A percentile compares a stretch with the other conserved stretches of the same genome.
These are phyloP conservation scores for Suhomyces maxii DNA, from an alignment of 1,139 yeast species.

Conservation along the genomic window DNA sequence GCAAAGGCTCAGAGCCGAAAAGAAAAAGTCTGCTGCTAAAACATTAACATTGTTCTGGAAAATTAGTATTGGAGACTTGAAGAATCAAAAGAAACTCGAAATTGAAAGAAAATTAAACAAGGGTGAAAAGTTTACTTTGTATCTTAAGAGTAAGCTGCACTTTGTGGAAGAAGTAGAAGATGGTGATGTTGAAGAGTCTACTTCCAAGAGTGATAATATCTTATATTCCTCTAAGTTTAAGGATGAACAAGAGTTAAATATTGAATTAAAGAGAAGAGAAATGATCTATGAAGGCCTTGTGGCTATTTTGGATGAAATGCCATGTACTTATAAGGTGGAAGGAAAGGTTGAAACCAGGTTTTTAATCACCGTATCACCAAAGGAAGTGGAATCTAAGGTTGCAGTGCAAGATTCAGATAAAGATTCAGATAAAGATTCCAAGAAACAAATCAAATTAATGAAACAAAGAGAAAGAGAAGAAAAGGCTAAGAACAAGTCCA, in stretches of 20 bases:
- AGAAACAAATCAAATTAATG: constrained; percentile 17
- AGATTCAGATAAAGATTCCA: constrained; percentile 20
- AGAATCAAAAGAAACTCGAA: constrained; percentile 39
- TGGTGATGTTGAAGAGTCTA: constrained; percentile 8
- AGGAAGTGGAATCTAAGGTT: constrained; percentile 6
- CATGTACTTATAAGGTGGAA: constrained; percentile 30
- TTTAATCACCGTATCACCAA: constrained; percentile 16
- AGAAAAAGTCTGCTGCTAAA: constrained; percentile 40
- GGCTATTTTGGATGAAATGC: constrained; percentile 29
- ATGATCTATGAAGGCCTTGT: constrained; percentile 28
- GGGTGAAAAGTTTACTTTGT: constrained; percentile 36
- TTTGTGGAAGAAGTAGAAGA: constrained; percentile 12
- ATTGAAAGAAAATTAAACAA: constrained; percentile 32
- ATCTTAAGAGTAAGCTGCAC: constrained; percentile 20
- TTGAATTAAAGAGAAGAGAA: constrained; percentile 35
- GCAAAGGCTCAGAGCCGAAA: constrained; percentile 33
- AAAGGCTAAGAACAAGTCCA: constrained; percentile 10
- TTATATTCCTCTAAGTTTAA: constrained; percentile 9
- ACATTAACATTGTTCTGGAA: constrained; percentile 38
- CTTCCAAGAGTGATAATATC: constrained; percentile 7
- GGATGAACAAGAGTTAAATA: constrained; percentile 22
- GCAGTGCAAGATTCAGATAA: constrained; percentile 14
- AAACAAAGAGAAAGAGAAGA: constrained; percentile 16
- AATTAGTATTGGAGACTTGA: constrained; percentile 41
- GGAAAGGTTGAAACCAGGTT: constrained; percentile 29